phyloP scores from a whole-genome alignment of 2,329 filamentous ascomycete genomes.

The Neophaeococcomyces aloes region DNA sequence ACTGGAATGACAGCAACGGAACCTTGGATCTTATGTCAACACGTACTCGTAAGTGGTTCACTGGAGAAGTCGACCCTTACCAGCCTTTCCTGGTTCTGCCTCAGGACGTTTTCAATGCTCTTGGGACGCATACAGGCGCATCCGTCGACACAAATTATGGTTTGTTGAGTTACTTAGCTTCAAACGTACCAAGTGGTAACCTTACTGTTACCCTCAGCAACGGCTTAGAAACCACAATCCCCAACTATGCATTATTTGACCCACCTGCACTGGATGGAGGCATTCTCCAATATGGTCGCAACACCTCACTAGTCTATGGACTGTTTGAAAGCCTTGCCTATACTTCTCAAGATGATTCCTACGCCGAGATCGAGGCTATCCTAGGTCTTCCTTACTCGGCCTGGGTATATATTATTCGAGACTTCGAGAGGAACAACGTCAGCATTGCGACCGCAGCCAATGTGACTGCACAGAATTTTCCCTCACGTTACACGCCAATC shows the following conservation, averaged over 20 bases:
- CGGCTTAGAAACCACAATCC: slow-evolving; percentile 18
- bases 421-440: slow-evolving; percentile 15
- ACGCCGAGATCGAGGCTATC: slow-evolving; percentile 6
- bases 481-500: neutral
- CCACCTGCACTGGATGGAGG: neutral
- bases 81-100: slow-evolving; percentile 13
- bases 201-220: slow-evolving; percentile 15
- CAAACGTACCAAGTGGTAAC: slow-evolving; percentile 14
- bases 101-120: slow-evolving; percentile 15
- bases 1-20: slow-evolving; percentile 8
- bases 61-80: slow-evolving; percentile 15
- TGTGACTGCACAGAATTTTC: slow-evolving; percentile 1
- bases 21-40: slow-evolving; percentile 13
- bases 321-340: neutral
- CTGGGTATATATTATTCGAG: slow-evolving; percentile 20
- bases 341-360: neutral
- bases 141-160: slow-evolving; percentile 5
- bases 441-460: slow-evolving; percentile 19
- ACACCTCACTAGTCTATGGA: neutral
- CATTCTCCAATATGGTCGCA: neutral
- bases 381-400: slow-evolving; percentile 19
- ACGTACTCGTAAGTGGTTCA: slow-evolving; percentile 13
- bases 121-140: slow-evolving; percentile 11
- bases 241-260: slow-evolving; percentile 16
- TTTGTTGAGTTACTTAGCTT: neutral